Base-by-base conservation (phyloP, 2,329 filamentous ascomycete species). In the Trichoderma gracile region DNA sequence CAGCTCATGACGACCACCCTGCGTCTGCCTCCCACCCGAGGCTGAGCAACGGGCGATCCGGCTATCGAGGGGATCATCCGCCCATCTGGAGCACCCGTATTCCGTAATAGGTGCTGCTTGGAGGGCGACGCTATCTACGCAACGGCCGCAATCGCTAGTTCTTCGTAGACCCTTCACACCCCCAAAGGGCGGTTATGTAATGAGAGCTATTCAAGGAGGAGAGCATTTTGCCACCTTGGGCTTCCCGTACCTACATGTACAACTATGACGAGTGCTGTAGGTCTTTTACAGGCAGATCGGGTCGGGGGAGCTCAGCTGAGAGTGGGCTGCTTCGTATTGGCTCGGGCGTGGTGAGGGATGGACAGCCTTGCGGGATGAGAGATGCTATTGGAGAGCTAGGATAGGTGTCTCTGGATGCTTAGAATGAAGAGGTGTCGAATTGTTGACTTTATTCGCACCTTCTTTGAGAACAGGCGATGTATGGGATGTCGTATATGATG, bases 1-100 rank as follows among this genome's bases (percentile, higher is more conserved):
- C 52, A 27, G 38, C 38, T 15, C 38, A 55, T 43, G 33, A 42
- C 53, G 40, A 25, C 38, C 19, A 55, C 53, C 21, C 14, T 27
- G 12, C 30, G 33, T 25, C 33, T 19, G 38, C 38, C 15, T 53
- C 50, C 33, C 33, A 53, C 50, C 50, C 50, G 30, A 30, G 3
- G 3, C 50, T n/a, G 27, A 47, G n/a, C 47, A 23, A 60, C 57
- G 46, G 57, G 46, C 42, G 57, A 60, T 60, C 23, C 57, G 57
- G 57, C 47, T 52, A 43, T 60, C 57, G 57, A 60, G 42, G 38
- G 57, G 27, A 38, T 21, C 42, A 60, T 60, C 57, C 52, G 38
- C 52, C 46, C 5, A 25, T 59, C 49, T 30, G n/a, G n/a, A 21
- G 27, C 55, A 30, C 47, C 56, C 45, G 21, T 49, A 49, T 59